Percentiles rank a stretch among this genome's conserved stretches.
phyloP scores from a whole-genome alignment of 2,329 filamentous ascomycete species.

The Colletotrichum sp. region DNA sequence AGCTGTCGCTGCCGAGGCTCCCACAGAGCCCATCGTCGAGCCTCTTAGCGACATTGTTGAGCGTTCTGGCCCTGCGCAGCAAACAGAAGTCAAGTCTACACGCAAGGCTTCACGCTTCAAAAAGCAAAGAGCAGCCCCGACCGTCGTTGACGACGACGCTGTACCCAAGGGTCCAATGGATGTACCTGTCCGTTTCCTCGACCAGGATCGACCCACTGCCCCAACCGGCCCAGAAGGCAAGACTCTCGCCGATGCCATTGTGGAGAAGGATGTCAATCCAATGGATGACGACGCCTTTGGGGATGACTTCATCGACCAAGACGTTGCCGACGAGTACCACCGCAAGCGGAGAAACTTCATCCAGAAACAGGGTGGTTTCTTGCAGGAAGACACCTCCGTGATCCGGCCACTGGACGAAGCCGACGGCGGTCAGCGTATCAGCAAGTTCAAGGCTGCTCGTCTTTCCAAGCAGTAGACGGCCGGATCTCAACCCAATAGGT shows the following conservation, averaged over 20 bases:
- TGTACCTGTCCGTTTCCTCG: conserved; percentile 43
- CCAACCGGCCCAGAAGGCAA: conserved; percentile 56
- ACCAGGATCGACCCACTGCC: conserved; percentile 39
- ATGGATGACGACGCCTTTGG: conserved; percentile 33
- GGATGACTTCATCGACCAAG: conserved; percentile 74
- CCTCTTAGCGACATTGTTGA: conserved; percentile 61
- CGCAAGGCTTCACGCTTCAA: conserved; percentile 59
- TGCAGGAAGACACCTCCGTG: conserved; percentile 71
- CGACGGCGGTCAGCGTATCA: conserved; percentile 68
- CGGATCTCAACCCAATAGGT: conserved; percentile 23
- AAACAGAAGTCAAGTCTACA: conserved; percentile 29
- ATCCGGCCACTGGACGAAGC: conserved; percentile 72
- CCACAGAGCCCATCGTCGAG: conserved; percentile 41
- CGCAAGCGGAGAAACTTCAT: conserved; percentile 83
- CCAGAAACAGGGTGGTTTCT: conserved; percentile 81
- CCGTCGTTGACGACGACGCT: conserved; percentile 28
- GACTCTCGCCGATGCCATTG: conserved; percentile 64
- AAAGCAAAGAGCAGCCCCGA: conserved; percentile 29
- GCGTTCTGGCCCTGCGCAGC: conserved; percentile 35
- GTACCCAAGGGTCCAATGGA: conserved; percentile 48
- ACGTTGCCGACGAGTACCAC: conserved; percentile 85
- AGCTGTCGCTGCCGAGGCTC: not conserved
- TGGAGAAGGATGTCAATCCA: conserved; percentile 55
- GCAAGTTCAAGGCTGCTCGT: conserved; percentile 76
- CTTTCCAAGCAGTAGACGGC: conserved; percentile 55